Base-by-base conservation (phyloP, 2,329 filamentous ascomycete genomes). In the Hypoxylon sp. region DNA sequence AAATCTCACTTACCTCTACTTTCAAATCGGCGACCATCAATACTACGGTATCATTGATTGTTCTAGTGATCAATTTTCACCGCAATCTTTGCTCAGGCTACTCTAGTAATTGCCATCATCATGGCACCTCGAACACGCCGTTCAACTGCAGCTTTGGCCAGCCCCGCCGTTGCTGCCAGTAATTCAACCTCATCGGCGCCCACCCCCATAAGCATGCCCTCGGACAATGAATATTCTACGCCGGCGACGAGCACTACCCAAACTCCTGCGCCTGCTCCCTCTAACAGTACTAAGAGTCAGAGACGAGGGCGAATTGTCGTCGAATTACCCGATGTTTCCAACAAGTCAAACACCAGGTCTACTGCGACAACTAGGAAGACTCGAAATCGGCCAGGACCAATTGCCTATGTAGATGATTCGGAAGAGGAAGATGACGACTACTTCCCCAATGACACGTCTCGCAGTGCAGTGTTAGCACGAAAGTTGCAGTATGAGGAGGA, bases 191-290 rank as follows among this genome's bases (percentile, higher is more conserved):
- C 74, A 5, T 68, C 72, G 2, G 64, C 66, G 12, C 61, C 70
- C 6, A 73, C 73, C 4, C 70, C 71, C 0, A 44, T 51, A 12
- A 57, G 58, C 19, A 60, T 50, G 7, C 32, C 54, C 11, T 68
- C 64, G 3, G 71, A 71, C 13, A 72, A 70, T 51, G 75, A 73
- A 17, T 70, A 71, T 50, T 70, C 70, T 9, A 78, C 76, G 5
- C 73, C 75, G 2, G 67, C 73, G 19, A 78, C 76, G 15, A 78
- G 75, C 58, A 67, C 68, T 57, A 67, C 69, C 8, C 67, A 71
- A 5, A 76, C 73, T 1, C 75, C 75, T 2, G 68, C 67, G 4
- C 68, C 68, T 0, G 63, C 66, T 7, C 36, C 55, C 2, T 37
- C 61, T n/a, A n/a, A n/a, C n/a, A n/a, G n/a, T n/a, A n/a, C n/a